Conservation (phyloP, 2,329 filamentous ascomycete species). For the Boeremia lycopersici region DNA sequence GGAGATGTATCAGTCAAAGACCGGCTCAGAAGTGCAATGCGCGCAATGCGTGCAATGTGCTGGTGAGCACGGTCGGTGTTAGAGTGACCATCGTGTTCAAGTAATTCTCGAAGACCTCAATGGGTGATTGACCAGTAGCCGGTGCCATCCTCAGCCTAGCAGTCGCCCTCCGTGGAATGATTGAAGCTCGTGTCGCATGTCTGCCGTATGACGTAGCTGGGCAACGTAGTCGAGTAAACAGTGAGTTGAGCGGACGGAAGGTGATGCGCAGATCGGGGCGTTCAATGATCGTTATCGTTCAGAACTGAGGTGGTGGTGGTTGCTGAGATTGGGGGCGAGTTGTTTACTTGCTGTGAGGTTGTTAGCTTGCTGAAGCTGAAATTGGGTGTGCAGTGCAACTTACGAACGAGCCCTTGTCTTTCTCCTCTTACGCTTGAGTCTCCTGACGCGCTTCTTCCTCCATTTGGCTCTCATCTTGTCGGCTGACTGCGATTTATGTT, state of each 20-base stretch:
- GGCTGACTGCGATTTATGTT: conserved; percentile 43
- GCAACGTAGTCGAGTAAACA: conserved; percentile 31
- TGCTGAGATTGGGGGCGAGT: conserved; percentile 52
- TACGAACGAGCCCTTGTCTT: conserved; percentile 99
- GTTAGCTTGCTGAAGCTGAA: conserved; percentile 16
- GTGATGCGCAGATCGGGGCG: conserved; percentile 33
- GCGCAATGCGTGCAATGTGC: conserved; percentile 9
- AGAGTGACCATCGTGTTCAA: conserved; percentile 45
- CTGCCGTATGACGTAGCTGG: conserved; percentile 33
- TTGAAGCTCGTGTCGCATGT: conserved; percentile 36
- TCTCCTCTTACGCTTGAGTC: conserved; percentile 99
- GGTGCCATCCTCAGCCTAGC: conserved; percentile 34
- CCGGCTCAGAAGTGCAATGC: conserved; percentile 27
- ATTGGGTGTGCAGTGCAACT: conserved; percentile 50
- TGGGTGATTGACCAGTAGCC: conserved; percentile 44
- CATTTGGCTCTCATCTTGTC: conserved; percentile 91
- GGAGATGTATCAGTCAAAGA: conserved; percentile 47
- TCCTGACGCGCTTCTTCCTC: conserved; percentile 99
- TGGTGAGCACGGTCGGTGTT: conserved; percentile 40
- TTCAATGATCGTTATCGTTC: conserved; percentile 37
- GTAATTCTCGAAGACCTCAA: conserved; percentile 45
- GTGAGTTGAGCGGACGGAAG: conserved; percentile 29
- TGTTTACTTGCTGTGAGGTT: conserved; percentile 54
- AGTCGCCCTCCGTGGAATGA: conserved; percentile 29
- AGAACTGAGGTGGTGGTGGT: conserved; percentile 38